Conservation (phyloP, 176 grass and related monocot species). For the Thinopyrum elongatum region DNA sequence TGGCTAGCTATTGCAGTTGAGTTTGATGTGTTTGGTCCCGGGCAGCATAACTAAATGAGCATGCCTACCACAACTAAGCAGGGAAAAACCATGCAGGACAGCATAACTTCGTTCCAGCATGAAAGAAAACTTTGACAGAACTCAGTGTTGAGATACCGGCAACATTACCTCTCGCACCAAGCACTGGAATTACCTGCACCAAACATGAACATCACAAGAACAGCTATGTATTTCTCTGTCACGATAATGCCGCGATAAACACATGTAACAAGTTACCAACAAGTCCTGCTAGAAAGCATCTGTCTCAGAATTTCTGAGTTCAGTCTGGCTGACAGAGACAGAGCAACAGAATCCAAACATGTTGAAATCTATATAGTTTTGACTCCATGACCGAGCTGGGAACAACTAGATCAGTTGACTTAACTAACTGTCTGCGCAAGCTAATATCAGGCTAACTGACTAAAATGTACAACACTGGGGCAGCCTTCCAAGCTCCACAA, state of each 20-base stretch:
- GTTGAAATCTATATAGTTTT: conserved; percentile 25
- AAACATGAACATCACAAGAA: background rate
- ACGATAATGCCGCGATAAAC: too few species aligned
- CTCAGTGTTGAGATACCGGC: too few species aligned
- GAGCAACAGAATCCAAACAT: background rate
- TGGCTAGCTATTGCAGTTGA: too few species aligned
- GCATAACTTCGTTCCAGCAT: too few species aligned
- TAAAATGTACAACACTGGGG: conserved; percentile 51
- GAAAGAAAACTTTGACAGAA: too few species aligned
- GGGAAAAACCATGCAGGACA: background rate
- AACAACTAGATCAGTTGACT: conserved; percentile 20
- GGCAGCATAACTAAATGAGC: background rate
- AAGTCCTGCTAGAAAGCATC: conserved; percentile 27
- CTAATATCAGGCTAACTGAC: conserved; percentile 22
- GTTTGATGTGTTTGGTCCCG: too few species aligned
- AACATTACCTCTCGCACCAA: too few species aligned
- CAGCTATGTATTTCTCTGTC: background rate
- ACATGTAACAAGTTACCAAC: conserved; percentile 19
- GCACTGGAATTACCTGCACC: background rate
- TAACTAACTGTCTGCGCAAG: conserved; percentile 4
- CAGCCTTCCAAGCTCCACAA: conserved; percentile 6
- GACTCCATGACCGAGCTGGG: background rate
- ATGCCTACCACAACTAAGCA: background rate
- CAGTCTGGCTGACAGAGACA: background rate
- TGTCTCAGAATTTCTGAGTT: background rate